Evolutionary conservation across 176 grass and related monocot species (phyloP).

Genomic region (Paspalum vaginatum): DNA sequence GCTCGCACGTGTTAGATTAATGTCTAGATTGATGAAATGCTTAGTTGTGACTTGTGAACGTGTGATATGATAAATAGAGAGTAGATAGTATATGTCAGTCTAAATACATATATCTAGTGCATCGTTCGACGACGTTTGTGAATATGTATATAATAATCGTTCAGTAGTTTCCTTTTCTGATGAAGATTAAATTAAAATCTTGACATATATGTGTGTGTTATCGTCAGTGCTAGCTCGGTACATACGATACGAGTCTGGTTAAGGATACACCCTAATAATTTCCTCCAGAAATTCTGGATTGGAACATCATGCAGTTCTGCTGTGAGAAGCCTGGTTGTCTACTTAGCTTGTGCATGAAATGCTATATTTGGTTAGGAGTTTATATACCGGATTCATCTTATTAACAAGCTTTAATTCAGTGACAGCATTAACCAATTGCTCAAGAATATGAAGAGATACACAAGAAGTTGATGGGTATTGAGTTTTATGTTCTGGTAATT

Average conservation of each 20-base stretch:
- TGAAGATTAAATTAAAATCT: slow-evolving; percentile 1
- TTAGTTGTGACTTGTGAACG: background rate
- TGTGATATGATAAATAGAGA: background rate
- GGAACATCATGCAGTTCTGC: background rate
- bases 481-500: background rate
- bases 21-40: slow-evolving; percentile 7
- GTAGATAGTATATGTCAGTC: slow-evolving; percentile 2
- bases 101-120: background rate
- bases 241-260: background rate
- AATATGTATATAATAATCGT: background rate
- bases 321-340: background rate
- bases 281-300: slow-evolving; percentile 15
- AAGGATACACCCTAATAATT: background rate
- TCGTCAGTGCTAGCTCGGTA: background rate
- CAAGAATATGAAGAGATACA: background rate
- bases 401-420: background rate
- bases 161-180: slow-evolving; percentile 19
- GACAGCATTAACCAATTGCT: background rate
- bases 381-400: background rate
- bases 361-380: background rate
- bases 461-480: background rate
- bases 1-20: background rate
- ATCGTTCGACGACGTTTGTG: slow-evolving; percentile 9
- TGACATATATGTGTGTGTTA: background rate
- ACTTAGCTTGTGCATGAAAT: slow-evolving; percentile 1